A percentile compares a stretch with the other conserved stretches of the same genome.
Evolutionary conservation across 306 rosid species (phyloP).

Genomic region (Acmispon strigosus): DNA sequence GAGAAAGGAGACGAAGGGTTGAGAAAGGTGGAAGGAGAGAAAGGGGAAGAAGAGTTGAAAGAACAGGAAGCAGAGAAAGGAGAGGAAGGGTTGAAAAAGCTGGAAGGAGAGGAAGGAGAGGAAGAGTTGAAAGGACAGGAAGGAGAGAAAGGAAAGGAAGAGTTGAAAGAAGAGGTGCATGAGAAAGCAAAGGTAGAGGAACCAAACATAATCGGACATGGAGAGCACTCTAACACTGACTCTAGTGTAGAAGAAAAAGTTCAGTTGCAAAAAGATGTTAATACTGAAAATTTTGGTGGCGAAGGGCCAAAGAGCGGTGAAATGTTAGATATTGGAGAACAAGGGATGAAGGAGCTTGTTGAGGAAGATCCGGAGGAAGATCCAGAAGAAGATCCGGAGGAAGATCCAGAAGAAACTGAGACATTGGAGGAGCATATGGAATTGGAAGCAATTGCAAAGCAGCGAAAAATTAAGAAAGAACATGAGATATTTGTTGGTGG

Average conservation of each 20-base stretch:
- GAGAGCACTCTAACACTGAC: constrained; percentile 15
- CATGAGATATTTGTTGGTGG: constrained; percentile 79
- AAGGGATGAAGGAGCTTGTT: constrained; percentile 35
- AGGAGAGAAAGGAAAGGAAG: constrained; percentile 15
- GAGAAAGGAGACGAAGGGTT: neutral
- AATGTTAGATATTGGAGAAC: constrained; percentile 46
- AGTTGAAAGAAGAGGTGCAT: constrained; percentile 3
- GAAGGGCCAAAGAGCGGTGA: constrained; percentile 30
- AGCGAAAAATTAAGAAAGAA: constrained; percentile 55
- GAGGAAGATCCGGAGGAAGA: constrained; percentile 48
- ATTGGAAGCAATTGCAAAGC: constrained; percentile 47
- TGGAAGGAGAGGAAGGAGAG: constrained; percentile 8
- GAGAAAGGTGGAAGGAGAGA: neutral
- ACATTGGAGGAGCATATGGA: constrained; percentile 41
- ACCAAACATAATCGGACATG: constrained; percentile 13
- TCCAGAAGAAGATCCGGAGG: constrained; percentile 40
- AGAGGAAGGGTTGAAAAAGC: neutral
- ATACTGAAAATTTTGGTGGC: constrained; percentile 18
- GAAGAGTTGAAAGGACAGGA: constrained; percentile 16
- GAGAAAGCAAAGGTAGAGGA: constrained; percentile 28
- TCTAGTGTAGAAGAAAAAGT: constrained; percentile 21
- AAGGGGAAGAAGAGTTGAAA: constrained; percentile 8
- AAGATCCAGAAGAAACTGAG: constrained; percentile 35
- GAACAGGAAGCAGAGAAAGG: constrained; percentile 4
- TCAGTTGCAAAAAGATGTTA: constrained; percentile 23